phyloP scores from a whole-genome alignment of 208 protist species.

The Naegleria lovaniensis region DNA sequence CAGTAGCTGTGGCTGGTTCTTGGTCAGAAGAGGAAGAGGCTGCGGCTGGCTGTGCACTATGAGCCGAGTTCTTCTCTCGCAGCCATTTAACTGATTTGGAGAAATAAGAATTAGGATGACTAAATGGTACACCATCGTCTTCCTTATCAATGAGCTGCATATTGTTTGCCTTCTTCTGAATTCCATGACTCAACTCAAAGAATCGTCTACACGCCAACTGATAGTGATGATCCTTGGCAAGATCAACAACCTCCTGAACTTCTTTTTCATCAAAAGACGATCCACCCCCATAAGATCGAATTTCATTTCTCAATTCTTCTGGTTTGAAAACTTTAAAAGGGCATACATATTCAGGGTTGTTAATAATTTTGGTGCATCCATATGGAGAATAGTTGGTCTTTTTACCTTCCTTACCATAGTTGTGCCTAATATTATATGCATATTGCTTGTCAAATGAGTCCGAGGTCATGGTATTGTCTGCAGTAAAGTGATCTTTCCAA shows the following conservation, averaged over 20 bases:
- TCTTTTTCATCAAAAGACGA: background rate
- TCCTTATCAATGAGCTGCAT: conserved; percentile 28
- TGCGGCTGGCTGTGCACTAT: background rate
- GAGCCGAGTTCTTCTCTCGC: background rate
- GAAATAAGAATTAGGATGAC: conserved; percentile 39
- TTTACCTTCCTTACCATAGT: conserved; percentile 61
- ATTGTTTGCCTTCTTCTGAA: background rate
- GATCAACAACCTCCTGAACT: conserved; percentile 32
- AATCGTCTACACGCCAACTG: conserved; percentile 56
- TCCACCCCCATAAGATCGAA: background rate
- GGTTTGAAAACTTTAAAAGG: conserved; percentile 48
- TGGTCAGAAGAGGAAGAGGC: background rate
- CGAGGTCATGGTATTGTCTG: conserved; percentile 25
- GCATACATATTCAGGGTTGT: conserved; percentile 49
- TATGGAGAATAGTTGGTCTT: conserved; percentile 47
- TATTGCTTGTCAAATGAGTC: conserved; percentile 59
- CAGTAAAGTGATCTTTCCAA: conserved; percentile 48
- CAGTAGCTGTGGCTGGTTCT: background rate
- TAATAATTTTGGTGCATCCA: conserved; percentile 45
- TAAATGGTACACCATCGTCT: conserved; percentile 31
- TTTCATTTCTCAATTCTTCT: conserved; percentile 36
- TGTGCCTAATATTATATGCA: conserved; percentile 55
- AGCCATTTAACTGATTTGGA: conserved; percentile 14
- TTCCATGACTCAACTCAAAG: conserved; percentile 46
- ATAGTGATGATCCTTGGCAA: conserved; percentile 35